Percentiles rank a stretch among this genome's conserved stretches.
phyloP scores from a whole-genome alignment of 2,329 filamentous ascomycete species.

The Tetracladium maxilliforme region DNA sequence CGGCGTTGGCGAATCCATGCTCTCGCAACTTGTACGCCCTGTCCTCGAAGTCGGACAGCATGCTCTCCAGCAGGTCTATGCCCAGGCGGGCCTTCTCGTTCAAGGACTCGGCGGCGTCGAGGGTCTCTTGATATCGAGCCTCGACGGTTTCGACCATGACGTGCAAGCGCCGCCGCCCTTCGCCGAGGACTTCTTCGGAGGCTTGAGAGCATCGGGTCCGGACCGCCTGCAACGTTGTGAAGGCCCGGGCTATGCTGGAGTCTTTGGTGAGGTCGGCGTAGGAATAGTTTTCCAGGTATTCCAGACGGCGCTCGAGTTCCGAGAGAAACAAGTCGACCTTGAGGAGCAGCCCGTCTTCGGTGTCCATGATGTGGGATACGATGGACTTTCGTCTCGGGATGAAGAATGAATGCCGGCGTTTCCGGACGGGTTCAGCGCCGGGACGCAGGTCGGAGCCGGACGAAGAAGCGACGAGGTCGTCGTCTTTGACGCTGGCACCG shows the following conservation, averaged over 20 bases:
- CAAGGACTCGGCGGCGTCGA: constrained; percentile 72
- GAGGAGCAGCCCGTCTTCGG: constrained; percentile 36
- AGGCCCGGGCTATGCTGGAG: constrained; percentile 69
- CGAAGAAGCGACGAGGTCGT: too few relatives aligned
- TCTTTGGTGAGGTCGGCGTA: constrained; percentile 75
- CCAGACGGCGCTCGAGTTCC: constrained; percentile 74
- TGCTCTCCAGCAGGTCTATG: constrained; percentile 71
- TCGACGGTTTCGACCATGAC: constrained; percentile 91
- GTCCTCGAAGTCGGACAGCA: constrained; percentile 73
- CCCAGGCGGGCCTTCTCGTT: constrained; percentile 86
- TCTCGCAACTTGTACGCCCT: constrained; percentile 69
- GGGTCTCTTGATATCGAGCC: constrained; percentile 69
- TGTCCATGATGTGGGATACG: constrained; percentile 45
- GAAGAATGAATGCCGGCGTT: constrained; percentile 42
- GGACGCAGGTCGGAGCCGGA: too few relatives aligned
- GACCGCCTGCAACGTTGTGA: constrained; percentile 74
- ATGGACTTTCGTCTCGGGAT: constrained; percentile 37
- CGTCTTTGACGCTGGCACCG: too few relatives aligned
- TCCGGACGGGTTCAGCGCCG: constrained; percentile 8
- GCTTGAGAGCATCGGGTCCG: constrained; percentile 79
- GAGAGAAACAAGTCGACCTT: constrained; percentile 69
- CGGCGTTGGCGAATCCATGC: constrained; percentile 58
- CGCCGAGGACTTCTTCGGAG: constrained; percentile 79
- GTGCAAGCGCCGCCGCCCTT: constrained; percentile 68
- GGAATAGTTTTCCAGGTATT: constrained; percentile 80